A percentile compares a stretch with the other conserved stretches of the same genome.
Conservation (phyloP, 352 stramenopile species). For the Globisporangium emineosum region DNA sequence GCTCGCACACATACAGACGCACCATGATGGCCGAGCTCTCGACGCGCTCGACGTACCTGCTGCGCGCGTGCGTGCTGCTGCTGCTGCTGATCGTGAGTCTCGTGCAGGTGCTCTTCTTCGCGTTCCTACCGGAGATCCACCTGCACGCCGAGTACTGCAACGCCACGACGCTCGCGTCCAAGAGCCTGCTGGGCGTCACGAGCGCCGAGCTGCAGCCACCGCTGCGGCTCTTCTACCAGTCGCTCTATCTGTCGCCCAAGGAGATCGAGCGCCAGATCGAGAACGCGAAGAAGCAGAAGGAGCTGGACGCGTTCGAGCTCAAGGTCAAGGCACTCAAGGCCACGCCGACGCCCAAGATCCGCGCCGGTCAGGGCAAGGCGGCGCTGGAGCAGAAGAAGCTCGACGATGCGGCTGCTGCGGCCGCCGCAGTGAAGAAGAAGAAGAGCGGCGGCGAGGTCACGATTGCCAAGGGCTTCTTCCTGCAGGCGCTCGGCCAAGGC, state of each 20-base stretch:
- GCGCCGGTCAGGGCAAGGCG: conserved; percentile 10
- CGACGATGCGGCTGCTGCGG: conserved; percentile 3
- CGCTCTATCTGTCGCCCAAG: conserved; percentile 62
- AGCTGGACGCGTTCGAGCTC: conserved; percentile 25
- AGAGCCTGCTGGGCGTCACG: conserved; percentile 37
- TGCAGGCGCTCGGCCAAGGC: conserved; percentile 68
- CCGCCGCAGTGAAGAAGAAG: conserved; percentile 9
- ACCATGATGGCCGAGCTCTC: conserved; percentile 14
- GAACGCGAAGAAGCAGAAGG: conserved; percentile 31
- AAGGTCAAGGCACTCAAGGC: conserved; percentile 13
- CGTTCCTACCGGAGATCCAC: conserved; percentile 62
- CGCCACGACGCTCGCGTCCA: conserved; percentile 39
- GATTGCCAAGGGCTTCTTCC: conserved; percentile 58
- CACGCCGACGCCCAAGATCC: conserved; percentile 21
- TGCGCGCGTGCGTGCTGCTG: conserved; percentile 68
- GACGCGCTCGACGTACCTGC: conserved; percentile 50
- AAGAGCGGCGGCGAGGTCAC: conserved; percentile 23
- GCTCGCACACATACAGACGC: conserved; percentile 5
- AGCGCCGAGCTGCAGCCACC: conserved; percentile 51
- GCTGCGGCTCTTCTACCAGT: conserved; percentile 75
- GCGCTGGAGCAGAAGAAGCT: conserved; percentile 6
- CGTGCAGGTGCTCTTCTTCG: conserved; percentile 72
- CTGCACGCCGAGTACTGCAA: conserved; percentile 66
- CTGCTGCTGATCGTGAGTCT: conserved; percentile 72
- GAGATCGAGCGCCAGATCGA: conserved; percentile 51